Conservation (phyloP, 2,329 filamentous ascomycete genomes). For the Diaporthe batatas region DNA sequence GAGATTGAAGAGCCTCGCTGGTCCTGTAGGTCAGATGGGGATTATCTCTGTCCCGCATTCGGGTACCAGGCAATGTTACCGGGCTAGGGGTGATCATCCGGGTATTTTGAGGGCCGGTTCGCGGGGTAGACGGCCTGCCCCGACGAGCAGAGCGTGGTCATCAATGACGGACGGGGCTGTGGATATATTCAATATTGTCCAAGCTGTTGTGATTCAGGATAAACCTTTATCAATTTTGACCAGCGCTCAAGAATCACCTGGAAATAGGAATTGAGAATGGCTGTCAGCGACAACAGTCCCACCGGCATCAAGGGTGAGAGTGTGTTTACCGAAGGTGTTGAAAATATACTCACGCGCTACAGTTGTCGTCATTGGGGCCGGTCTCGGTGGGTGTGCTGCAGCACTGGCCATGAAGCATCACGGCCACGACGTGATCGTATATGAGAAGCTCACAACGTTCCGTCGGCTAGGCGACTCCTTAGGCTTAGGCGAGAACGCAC, state of each 20-base stretch:
- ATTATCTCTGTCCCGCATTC: neutral
- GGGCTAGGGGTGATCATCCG: neutral
- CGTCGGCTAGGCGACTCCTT: slow-evolving; percentile 59
- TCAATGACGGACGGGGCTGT: neutral
- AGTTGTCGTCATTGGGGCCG: slow-evolving; percentile 64
- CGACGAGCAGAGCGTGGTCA: neutral
- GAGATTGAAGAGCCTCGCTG: neutral
- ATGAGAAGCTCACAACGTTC: slow-evolving; percentile 60
- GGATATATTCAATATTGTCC: neutral
- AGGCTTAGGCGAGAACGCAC: slow-evolving; percentile 61
- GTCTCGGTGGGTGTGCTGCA: slow-evolving; percentile 62
- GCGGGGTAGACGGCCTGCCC: slow-evolving; percentile 5
- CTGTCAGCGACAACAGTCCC: neutral
- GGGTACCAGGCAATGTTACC: slow-evolving; percentile 6
- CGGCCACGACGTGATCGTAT: slow-evolving; percentile 57
- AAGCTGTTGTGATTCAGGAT: neutral
- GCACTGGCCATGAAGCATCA: slow-evolving; percentile 63
- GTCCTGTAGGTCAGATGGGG: neutral
- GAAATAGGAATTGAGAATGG: neutral
- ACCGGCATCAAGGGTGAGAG: slow-evolving; percentile 31
- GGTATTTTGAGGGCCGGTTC: neutral
- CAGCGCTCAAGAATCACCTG: neutral
- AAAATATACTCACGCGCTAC: neutral
- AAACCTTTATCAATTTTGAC: too few species aligned
- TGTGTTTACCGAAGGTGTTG: too few species aligned